Evolutionary conservation across 495 filamentous ascomycete species (phyloP).

Genomic region (Daldinia caldariorum): DNA sequence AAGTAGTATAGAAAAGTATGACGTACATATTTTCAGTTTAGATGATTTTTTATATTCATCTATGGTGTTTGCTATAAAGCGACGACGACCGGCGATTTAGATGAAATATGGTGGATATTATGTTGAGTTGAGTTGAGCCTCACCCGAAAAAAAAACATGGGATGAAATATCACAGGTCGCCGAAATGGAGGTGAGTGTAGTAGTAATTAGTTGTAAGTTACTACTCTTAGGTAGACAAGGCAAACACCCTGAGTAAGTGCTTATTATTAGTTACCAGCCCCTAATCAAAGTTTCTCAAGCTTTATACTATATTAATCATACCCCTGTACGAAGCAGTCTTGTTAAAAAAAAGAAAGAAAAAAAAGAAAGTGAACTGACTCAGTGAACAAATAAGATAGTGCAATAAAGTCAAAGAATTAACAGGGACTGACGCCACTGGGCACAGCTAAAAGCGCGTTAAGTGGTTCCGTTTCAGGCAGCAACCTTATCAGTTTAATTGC

Average conservation of each 20-base stretch:
- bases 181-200: not conserved
- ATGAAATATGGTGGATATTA: not conserved
- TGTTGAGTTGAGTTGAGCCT: not conserved
- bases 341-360: not conserved
- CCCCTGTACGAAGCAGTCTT: not conserved
- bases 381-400: not conserved
- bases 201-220: not conserved
- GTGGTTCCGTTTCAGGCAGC: conserved; percentile 31
- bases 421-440: not conserved
- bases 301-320: not conserved
- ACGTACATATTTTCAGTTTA: conserved; percentile 4
- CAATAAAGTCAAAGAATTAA: not conserved
- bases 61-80: not conserved
- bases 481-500: conserved; percentile 38
- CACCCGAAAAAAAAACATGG: not conserved
- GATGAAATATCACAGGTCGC: not conserved
- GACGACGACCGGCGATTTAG: not conserved
- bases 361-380: conserved; percentile 1
- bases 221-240: not conserved
- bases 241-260: not conserved
- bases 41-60: not conserved
- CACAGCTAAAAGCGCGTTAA: conserved; percentile 32
- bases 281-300: not conserved
- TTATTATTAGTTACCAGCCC: not conserved
- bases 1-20: not conserved